Base-by-base conservation (phyloP, 2,329 filamentous ascomycete genomes). In the Calonectria hawksworthii region DNA sequence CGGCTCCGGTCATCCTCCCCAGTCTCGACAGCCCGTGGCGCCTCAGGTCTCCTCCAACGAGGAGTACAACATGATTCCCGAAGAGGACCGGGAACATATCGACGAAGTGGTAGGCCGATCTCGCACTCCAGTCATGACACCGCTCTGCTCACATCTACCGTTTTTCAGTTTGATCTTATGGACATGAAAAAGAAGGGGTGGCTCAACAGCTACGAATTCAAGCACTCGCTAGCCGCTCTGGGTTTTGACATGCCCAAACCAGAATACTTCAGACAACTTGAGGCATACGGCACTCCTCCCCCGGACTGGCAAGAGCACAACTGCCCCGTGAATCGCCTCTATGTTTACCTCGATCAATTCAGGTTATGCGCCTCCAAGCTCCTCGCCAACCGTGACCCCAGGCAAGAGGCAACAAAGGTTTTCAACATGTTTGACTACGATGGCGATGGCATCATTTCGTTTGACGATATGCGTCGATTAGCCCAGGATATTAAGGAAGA, bases 131-230 rank as follows among this genome's bases (percentile, higher is more conserved):
- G 13, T 66, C 54, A 59, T 50, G 30, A 41, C 69, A 71, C 34
- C 14, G 14, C 51, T 70, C 32, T 21, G 50, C 81, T 83, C 63
- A 81, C 78, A 50, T 47, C 36, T 30, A 36, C 11, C 23, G 23
- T 36, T 1, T 41, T 67, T 52, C 78, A 98, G 94, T 99, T 99
- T 86, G 93, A 93, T 76, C 93, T 99, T 78, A 99, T 99, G 89
- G 97, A 99, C 85, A 94, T 98, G 82, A 96, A 99, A 89, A 96
- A 98, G 85, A 96, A 99, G 87, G 92, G 93, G 61, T 93, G 94
- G 85, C 95, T 99, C 83, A 96, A 99, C 88, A 99, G 98, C 89
- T 97, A 99, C 87, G 97, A 99, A 87, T 95, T 99, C 84, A 96
- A 97, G 86, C 97, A 99, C 87, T 96, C 96, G 75, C 93, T 99